These are phyloP conservation scores for Sugiyamaella xylanicola DNA, from an alignment of 1,139 yeast genomes.

Conservation along the genomic window DNA sequence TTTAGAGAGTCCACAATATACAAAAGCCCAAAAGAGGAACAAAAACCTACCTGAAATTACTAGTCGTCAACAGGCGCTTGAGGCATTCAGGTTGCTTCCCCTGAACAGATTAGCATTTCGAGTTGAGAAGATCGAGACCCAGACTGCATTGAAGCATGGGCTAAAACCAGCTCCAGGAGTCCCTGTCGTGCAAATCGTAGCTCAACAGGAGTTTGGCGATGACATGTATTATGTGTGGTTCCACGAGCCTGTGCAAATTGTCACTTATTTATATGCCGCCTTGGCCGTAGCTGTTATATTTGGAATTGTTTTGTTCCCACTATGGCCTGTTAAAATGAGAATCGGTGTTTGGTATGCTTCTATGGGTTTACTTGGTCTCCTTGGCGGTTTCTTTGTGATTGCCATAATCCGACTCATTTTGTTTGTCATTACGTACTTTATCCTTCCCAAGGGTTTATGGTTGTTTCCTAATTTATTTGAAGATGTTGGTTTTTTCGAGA, in stretches of 20 bases:
- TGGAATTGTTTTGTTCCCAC: conserved; percentile 83
- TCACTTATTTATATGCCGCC: conserved; percentile 61
- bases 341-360: conserved; percentile 90
- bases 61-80: conserved; percentile 59
- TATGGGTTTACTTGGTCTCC: conserved; percentile 70
- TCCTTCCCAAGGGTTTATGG: conserved; percentile 80
- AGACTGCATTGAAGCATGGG: conserved; percentile 65
- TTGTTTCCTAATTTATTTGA: conserved; percentile 93
- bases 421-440: conserved; percentile 62
- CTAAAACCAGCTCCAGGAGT: conserved; percentile 70
- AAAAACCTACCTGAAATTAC: conserved; percentile 63
- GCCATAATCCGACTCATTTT: conserved; percentile 80
- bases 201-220: conserved; percentile 71
- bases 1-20: conserved; percentile 69
- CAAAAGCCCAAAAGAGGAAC: conserved; percentile 53
- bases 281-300: conserved; percentile 69
- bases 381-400: conserved; percentile 72
- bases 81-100: conserved; percentile 66
- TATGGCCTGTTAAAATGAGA: conserved; percentile 93
- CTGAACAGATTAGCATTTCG: conserved; percentile 77
- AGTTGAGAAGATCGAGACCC: conserved; percentile 56
- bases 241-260: conserved; percentile 74
- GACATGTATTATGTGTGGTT: conserved; percentile 87
- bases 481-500: conserved; percentile 91
- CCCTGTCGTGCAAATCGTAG: conserved; percentile 68